Evolutionary conservation across 768 basidiomycete species (phyloP).

Genomic region (Tylopilus intermedius): DNA sequence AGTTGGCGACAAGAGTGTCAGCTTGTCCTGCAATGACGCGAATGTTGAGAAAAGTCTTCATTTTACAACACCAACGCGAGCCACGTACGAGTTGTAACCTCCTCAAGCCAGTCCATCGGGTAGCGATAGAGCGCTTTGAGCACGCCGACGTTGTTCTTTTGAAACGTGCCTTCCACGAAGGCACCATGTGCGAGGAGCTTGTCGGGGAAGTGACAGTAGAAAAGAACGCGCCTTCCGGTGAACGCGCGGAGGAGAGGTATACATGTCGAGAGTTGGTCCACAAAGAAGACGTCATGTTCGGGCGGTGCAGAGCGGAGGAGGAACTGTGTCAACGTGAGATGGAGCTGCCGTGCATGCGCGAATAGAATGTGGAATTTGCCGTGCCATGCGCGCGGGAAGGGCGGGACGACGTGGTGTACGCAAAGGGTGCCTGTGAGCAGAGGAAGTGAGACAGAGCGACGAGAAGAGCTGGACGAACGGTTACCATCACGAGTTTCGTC

Average conservation of each 20-base stretch:
- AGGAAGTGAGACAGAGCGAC: conserved; percentile 13
- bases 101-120: conserved; percentile 90
- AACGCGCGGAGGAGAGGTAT: conserved; percentile 74
- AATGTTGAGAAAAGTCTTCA: not conserved
- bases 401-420: conserved; percentile 66
- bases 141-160: conserved; percentile 39
- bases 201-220: conserved; percentile 98
- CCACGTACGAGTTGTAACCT: conserved; percentile 75
- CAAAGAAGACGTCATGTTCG: conserved; percentile 80
- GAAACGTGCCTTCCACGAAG: conserved; percentile 48
- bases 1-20: conserved; percentile 89
- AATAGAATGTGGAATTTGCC: conserved; percentile 85
- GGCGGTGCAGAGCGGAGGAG: conserved; percentile 46
- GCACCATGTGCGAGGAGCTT: conserved; percentile 78
- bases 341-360: conserved; percentile 84
- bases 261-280: conserved; percentile 93
- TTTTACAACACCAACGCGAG: not conserved
- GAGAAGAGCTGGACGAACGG: not conserved
- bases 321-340: conserved; percentile 52
- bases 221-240: conserved; percentile 76
- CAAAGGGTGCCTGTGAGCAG: conserved; percentile 63
- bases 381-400: conserved; percentile 75
- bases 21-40: conserved; percentile 51
- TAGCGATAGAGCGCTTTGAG: conserved; percentile 76
- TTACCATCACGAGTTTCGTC: conserved; percentile 89